Evolutionary conservation across 2,329 filamentous ascomycete genomes (phyloP), one percentile per base, ranked within the genome.

Genomic region (Sclerotiophoma versabilis): DNA sequence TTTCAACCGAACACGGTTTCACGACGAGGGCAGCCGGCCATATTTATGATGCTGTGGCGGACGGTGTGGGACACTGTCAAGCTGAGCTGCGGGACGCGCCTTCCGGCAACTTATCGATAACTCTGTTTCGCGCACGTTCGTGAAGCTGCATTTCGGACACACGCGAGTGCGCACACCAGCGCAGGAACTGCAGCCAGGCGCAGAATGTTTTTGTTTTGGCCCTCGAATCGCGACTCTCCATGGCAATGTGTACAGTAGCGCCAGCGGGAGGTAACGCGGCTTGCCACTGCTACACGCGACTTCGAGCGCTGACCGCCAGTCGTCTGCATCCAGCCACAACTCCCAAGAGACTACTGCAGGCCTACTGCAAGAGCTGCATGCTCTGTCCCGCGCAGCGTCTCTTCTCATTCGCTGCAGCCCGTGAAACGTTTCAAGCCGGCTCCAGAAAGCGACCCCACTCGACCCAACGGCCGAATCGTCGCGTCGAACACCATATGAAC

Each of bases 401-500:
- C 30, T 32, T 60, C 63, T 53, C 42, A 69, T 73, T 64, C 67
- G 71, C 51, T 30, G 49, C 29, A n/a, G 19, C 8, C 26, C 50
- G 2, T 53, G 53, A 61, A 67, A 68, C 63, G 70, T 74, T 75
- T 72, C 71, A 70, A 62, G 65, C 63, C 62, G 45, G 41, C 51
- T 46, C 51, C 51, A 54, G 51, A 29, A 39, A 54, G 59, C 69
- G 59, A 54, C 59, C 60, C 63, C 59, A 62, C 62, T 64, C 39
- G 50, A 54, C 49, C 41, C 50, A 49, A 52, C 54, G 58, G 67
- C 68, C 72, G 64, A 74, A 70, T 74, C 71, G 68, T 73, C 72
- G 69, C 72, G 72, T 74, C 69, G 58, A 69, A 69, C 63, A 71
- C 70, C 65, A 69, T 69, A 71, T 67, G 63, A 62, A 72, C 70